These are phyloP conservation scores for Ilex aquifolium DNA, from an alignment of 257 asterid species.

Conservation along the genomic window DNA sequence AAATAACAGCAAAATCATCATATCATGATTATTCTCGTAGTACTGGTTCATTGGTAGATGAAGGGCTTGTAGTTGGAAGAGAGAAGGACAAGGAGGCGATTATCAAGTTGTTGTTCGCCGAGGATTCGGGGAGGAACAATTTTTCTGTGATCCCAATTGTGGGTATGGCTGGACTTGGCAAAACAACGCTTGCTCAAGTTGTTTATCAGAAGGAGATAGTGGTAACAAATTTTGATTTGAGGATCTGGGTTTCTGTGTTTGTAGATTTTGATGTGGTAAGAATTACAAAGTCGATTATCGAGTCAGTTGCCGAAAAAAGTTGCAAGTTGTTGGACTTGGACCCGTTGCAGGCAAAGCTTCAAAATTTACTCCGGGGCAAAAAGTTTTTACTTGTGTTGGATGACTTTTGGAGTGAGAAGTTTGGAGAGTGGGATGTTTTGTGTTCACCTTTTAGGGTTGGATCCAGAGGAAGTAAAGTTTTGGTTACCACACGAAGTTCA, in stretches of 20 bases:
- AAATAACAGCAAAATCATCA: not conserved
- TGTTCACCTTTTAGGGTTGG: constrained; percentile 3
- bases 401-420: constrained; percentile 10
- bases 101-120: constrained; percentile 9
- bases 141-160: constrained; percentile 26
- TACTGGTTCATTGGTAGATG: constrained; percentile 26
- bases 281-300: constrained; percentile 28
- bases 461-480: not conserved
- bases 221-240: constrained; percentile 1
- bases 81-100: constrained; percentile 18
- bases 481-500: constrained; percentile 28
- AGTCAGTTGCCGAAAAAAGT: constrained; percentile 16
- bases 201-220: constrained; percentile 14
- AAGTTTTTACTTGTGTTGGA: constrained; percentile 7
- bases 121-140: not conserved
- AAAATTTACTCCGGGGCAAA: not conserved
- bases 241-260: constrained; percentile 31
- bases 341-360: not conserved
- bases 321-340: constrained; percentile 19
- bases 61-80: constrained; percentile 22
- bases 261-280: constrained; percentile 18
- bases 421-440: constrained; percentile 7
- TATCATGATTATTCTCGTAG: constrained; percentile 6
- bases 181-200: constrained; percentile 29
- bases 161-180: constrained; percentile 9